phyloP scores from a whole-genome alignment of 352 stramenopile species.

The Globisporangium splendens region DNA sequence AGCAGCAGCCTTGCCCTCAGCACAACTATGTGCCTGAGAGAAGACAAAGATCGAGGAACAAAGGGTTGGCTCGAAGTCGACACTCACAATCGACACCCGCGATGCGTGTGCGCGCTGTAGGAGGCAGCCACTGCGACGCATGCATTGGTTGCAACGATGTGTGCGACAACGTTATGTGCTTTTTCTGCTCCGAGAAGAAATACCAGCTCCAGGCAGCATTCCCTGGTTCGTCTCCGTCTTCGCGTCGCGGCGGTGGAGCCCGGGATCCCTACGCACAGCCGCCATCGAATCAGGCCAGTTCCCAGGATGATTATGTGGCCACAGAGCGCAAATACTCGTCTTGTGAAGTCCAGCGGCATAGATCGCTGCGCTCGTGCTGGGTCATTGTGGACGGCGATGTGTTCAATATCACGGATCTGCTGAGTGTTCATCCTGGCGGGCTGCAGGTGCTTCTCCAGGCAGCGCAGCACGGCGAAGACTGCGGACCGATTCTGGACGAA shows the following conservation, averaged over 20 bases:
- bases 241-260: neutral
- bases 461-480: slow-evolving; percentile 49
- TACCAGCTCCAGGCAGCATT: slow-evolving; percentile 62
- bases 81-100: neutral
- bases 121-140: slow-evolving; percentile 47
- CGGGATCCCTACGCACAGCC: neutral
- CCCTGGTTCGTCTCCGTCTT: slow-evolving; percentile 18
- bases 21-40: neutral
- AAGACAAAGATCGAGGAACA: no score
- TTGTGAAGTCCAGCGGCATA: slow-evolving; percentile 86
- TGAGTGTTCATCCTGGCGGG: slow-evolving; percentile 86
- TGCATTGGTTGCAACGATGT: slow-evolving; percentile 81
- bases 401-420: slow-evolving; percentile 90
- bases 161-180: slow-evolving; percentile 52
- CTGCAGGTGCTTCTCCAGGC: slow-evolving; percentile 57
- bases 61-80: no score
- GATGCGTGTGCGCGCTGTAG: slow-evolving; percentile 16
- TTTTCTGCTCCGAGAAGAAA: slow-evolving; percentile 76
- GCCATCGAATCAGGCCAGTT: neutral
- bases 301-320: slow-evolving; percentile 1
- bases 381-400: slow-evolving; percentile 84
- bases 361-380: slow-evolving; percentile 84
- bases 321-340: slow-evolving; percentile 72
- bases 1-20: no score
- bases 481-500: slow-evolving; percentile 42